phyloP scores from a whole-genome alignment of 768 basidiomycete species.

The Tulasnella sp. region DNA sequence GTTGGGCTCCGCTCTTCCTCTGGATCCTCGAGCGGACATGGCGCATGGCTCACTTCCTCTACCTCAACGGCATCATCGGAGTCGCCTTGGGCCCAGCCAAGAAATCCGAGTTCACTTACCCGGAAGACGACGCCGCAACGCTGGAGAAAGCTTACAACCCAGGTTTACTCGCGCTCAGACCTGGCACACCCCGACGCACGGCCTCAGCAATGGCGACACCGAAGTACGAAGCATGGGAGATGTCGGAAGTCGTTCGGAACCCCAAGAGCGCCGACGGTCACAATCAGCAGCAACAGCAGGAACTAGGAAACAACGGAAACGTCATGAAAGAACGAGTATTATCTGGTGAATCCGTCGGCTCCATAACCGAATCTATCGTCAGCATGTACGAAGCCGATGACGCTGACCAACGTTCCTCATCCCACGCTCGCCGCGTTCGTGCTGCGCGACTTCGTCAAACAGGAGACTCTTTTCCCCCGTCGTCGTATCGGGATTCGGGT shows the following conservation, averaged over 20 bases:
- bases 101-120: neutral
- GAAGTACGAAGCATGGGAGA: slow-evolving; percentile 11
- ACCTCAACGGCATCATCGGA: slow-evolving; percentile 43
- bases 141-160: neutral
- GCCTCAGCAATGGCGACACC: neutral
- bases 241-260: slow-evolving; percentile 3
- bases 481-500: neutral
- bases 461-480: neutral
- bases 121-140: neutral
- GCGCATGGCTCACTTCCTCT: slow-evolving; percentile 44
- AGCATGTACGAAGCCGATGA: neutral
- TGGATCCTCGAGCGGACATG: slow-evolving; percentile 55
- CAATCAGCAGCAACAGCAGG: neutral
- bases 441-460: neutral
- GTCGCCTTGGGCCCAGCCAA: neutral
- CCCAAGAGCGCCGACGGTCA: slow-evolving; percentile 2
- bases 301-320: neutral
- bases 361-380: slow-evolving; percentile 13
- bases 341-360: slow-evolving; percentile 9
- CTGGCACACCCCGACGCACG: neutral
- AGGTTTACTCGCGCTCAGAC: neutral
- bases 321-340: neutral
- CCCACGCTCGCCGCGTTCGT: neutral
- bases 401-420: neutral
- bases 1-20: slow-evolving; percentile 45